Evolutionary conservation across 2,329 filamentous ascomycete genomes (phyloP).

Genomic region (Fusarium tanahbumbuense): DNA sequence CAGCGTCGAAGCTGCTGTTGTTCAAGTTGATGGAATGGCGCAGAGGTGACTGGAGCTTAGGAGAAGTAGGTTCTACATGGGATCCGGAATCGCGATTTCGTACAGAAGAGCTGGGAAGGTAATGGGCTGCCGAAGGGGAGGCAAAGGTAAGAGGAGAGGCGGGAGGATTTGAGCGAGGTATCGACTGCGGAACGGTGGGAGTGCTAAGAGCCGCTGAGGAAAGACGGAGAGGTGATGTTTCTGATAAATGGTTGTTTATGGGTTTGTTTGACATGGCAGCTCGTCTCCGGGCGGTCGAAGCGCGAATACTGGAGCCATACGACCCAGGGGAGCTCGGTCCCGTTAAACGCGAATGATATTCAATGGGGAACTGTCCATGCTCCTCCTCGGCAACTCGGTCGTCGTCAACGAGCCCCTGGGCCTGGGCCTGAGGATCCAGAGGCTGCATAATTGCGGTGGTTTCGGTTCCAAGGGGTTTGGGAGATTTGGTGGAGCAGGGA

Average conservation of each 20-base stretch:
- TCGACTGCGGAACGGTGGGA: constrained; percentile 26
- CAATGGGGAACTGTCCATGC: constrained; percentile 37
- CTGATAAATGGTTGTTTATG: constrained; percentile 36
- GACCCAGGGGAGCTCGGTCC: constrained; percentile 33
- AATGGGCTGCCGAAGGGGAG: constrained; percentile 32
- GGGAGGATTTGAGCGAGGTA: constrained; percentile 19
- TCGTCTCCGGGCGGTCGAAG: constrained; percentile 31
- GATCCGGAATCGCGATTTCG: constrained; percentile 41
- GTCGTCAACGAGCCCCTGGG: constrained; percentile 35
- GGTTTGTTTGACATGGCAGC: constrained; percentile 33
- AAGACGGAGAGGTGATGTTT: constrained; percentile 36
- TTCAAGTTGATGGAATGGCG: constrained; percentile 48
- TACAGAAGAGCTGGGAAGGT: constrained; percentile 33
- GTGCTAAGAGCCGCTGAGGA: constrained; percentile 33
- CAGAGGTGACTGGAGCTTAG: constrained; percentile 48
- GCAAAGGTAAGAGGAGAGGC: constrained; percentile 24
- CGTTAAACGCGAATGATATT: constrained; percentile 43
- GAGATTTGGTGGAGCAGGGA: constrained; percentile 41
- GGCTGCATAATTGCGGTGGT: constrained; percentile 48
- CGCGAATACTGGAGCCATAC: constrained; percentile 38
- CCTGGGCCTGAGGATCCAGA: constrained; percentile 35
- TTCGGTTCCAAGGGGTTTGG: constrained; percentile 42
- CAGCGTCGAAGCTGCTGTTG: constrained; percentile 21
- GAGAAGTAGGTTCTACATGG: constrained; percentile 47
- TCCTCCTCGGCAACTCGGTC: constrained; percentile 27